Evolutionary conservation across 495 filamentous ascomycete genomes (phyloP), one percentile per base, ranked within the genome.

Genomic region (Collariella sp.): DNA sequence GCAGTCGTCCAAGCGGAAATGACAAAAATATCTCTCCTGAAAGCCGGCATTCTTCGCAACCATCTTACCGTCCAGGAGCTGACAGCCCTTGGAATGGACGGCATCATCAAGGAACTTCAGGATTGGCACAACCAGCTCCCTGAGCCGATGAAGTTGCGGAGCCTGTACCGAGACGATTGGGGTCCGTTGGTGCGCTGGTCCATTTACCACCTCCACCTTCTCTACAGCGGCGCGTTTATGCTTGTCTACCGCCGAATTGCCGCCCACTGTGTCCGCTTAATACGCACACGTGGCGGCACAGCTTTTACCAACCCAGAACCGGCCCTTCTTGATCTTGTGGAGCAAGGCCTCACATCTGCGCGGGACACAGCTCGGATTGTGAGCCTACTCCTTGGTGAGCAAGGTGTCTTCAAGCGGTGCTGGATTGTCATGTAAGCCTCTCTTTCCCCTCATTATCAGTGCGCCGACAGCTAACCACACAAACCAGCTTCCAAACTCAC

Each of bases 191-290:
- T 60, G 1, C 57, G 59, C 3, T 57, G 66, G 24, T 67, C 68
- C 1, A 59, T 69, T 10, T 69, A 52, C 26, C 61, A 69, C 34
- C 57, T 66, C 2, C 66, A 70, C 34, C 50, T 69, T 7, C 59
- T 69, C 11, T 66, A 69, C 38, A 59, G 66, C 13, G 68, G 68
- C 5, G 62, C 68, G 5, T 57, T 62, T 31, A 66, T 69, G 52
- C 61, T 70, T 7, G 52, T 70, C 0, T 69, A 69, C 34, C 62
- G 68, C 3, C 59, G 66, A 10, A 61, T 67, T 18, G 62, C 60
- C 18, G 55, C 62, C 1, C 58, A 65, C 24, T 51, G 58, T 15
- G 49, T 63, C 7, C 57, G 55, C 5, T 45, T 51, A 5, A 29
- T 39, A 20, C 38, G 22, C 0, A 31, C 19, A 11, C 48, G 49